Percentiles rank a stretch among this genome's conserved stretches.
Evolutionary conservation across 164 flowering plant species (phyloP).

Genomic region (Saururus chinensis): DNA sequence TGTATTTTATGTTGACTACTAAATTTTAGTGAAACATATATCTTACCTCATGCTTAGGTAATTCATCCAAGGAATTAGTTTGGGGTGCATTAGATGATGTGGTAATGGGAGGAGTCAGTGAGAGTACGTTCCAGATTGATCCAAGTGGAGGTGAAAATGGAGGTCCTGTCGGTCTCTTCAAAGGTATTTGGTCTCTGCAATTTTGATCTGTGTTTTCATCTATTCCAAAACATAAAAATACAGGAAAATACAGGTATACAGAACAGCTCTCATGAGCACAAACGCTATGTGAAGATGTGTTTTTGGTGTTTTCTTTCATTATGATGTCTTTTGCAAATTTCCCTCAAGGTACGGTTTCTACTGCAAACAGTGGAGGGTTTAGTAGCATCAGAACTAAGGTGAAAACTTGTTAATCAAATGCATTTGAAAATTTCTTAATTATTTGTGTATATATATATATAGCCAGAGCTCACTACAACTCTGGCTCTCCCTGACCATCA

Average conservation of each 20-base stretch:
- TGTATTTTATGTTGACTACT: too few relatives aligned
- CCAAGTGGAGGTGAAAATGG: constrained; percentile 71
- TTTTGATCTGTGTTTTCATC: background rate
- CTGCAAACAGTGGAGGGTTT: constrained; percentile 92
- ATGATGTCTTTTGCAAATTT: constrained; percentile 6
- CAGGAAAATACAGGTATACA: too few relatives aligned
- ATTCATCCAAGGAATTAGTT: constrained; percentile 42
- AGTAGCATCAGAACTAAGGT: constrained; percentile 89
- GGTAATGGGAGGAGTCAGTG: constrained; percentile 99
- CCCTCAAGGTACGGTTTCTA: constrained; percentile 66
- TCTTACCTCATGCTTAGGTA: constrained; percentile 28
- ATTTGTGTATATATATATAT: background rate
- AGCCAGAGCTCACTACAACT: too few relatives aligned
- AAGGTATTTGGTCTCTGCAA: constrained; percentile 38
- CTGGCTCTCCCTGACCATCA: too few relatives aligned
- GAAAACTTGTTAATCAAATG: constrained; percentile 3
- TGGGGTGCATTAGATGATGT: constrained; percentile 99
- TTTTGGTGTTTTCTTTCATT: background rate
- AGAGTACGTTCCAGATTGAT: constrained; percentile 69
- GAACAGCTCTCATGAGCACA: background rate
- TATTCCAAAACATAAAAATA: too few relatives aligned
- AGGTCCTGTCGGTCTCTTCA: constrained; percentile 70
- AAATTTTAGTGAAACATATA: too few relatives aligned
- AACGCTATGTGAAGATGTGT: background rate
- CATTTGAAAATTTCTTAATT: background rate